Conservation (phyloP, 2,329 filamentous ascomycete species). For the Alternaria burnsii region DNA sequence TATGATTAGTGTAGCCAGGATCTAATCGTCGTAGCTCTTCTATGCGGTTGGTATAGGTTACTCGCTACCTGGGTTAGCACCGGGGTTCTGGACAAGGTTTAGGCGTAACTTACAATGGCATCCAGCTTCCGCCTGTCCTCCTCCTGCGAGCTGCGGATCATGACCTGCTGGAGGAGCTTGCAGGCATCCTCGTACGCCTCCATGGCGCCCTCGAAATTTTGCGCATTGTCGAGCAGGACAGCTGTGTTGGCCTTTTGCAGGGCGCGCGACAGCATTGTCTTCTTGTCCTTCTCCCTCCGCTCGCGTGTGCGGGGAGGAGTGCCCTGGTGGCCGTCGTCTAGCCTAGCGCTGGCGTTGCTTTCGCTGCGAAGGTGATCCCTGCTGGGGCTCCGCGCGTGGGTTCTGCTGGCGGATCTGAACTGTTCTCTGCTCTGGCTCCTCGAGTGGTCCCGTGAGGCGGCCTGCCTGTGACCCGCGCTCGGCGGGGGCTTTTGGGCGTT, state of each 20-base stretch:
- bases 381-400: slow-evolving; percentile 13
- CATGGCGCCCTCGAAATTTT: slow-evolving; percentile 91
- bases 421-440: slow-evolving; percentile 35
- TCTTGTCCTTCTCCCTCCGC: slow-evolving; percentile 67
- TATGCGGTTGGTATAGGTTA: slow-evolving; percentile 90
- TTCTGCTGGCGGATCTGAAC: slow-evolving; percentile 23
- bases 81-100: neutral
- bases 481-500: slow-evolving; percentile 32
- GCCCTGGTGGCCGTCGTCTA: slow-evolving; percentile 44
- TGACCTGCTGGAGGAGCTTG: slow-evolving; percentile 83
- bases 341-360: slow-evolving; percentile 43
- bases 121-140: slow-evolving; percentile 92
- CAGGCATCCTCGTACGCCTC: slow-evolving; percentile 93
- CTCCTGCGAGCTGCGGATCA: slow-evolving; percentile 81
- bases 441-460: slow-evolving; percentile 27
- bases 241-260: slow-evolving; percentile 95
- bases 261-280: slow-evolving; percentile 95
- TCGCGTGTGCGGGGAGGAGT: slow-evolving; percentile 53
- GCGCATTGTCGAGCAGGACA: slow-evolving; percentile 93
- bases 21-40: slow-evolving; percentile 81
- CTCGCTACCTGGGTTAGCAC: slow-evolving; percentile 64
- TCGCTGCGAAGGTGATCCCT: slow-evolving; percentile 39
- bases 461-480: slow-evolving; percentile 29
- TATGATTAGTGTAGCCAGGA: slow-evolving; percentile 59
- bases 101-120: slow-evolving; percentile 77